Base-by-base conservation (phyloP, 805 yeast genomes). In the Kuraishia floccosa region DNA sequence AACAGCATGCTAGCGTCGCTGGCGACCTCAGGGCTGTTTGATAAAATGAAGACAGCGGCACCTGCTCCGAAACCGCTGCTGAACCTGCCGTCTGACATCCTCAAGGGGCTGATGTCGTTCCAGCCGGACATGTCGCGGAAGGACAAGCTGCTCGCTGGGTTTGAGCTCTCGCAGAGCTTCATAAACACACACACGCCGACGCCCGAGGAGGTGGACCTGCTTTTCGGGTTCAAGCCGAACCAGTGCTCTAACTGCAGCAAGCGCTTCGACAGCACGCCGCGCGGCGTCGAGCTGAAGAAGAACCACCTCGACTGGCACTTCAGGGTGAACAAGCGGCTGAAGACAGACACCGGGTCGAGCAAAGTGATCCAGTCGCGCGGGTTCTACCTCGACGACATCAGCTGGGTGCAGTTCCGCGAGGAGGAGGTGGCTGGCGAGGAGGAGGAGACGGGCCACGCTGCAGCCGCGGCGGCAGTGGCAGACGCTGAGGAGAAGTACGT, bases 241-340 rank as follows among this genome's bases (percentile, higher is more conserved):
- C 89, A 85, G 52, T 91, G 98, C 59, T 71, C 82, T 11, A 75
- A 77, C 13, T 91, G 98, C 58, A 93, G 96, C 16, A 83, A 83
- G 50, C 58, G 99, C 39, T 91, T 85, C 49, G 63, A 72, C 3
- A 67, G 68, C 32, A 70, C 76, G 22, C 58, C 54, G 2, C 68
- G 63, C 29, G 93, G 85, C 11, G 56, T 54, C 24, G 53, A 54
- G 5, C 54, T 56, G 29, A 68, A 69, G 35, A 70, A 76, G 31
- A 63, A 71, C 12, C 98, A 91, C 54, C 58, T 85, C 40, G 98
- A 89, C 53, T 89, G 96, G 96, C 97, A 89, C 60, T 86, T 85
- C 60, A 70, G 97, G 43, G 80, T 84, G 27, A 89, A 85, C 52
- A 84, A 83, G 49, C 76, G 80, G 44, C 60, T 82, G 29, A 70